These are phyloP conservation scores for Tetracentron sinense DNA, from an alignment of 164 flowering plant genomes.

Conservation along the genomic window DNA sequence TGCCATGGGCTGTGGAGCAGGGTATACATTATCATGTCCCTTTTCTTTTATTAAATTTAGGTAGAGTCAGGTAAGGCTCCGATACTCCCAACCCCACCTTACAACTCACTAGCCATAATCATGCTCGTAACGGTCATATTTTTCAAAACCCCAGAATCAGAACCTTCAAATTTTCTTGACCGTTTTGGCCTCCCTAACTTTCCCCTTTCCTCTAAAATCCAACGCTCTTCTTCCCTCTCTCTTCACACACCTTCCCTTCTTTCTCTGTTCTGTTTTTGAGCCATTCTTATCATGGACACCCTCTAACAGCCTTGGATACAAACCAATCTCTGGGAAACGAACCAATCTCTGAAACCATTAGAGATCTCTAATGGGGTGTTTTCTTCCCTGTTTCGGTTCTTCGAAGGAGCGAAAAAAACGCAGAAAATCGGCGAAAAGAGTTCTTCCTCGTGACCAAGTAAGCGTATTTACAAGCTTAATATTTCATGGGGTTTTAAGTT, in stretches of 20 bases:
- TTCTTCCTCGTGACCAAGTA: slow-evolving; percentile 32
- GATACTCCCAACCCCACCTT: too few species aligned
- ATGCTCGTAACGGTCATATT: slow-evolving; percentile 27
- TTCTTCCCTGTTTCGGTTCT: slow-evolving; percentile 64
- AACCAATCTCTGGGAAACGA: not conserved
- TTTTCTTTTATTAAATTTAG: too few species aligned
- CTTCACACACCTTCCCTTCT: slow-evolving; percentile 4
- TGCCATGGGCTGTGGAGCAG: too few species aligned
- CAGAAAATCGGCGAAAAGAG: slow-evolving; percentile 25
- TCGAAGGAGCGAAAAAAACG: slow-evolving; percentile 36
- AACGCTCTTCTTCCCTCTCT: slow-evolving; percentile 14
- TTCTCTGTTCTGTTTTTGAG: slow-evolving; percentile 3
- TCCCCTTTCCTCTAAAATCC: slow-evolving; percentile 25
- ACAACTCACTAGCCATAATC: too few species aligned
- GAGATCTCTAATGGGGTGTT: slow-evolving; percentile 57
- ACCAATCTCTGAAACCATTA: not conserved
- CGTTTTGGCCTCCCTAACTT: slow-evolving; percentile 30
- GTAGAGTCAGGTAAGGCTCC: too few species aligned
- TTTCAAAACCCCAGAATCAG: not conserved
- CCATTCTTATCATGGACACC: slow-evolving; percentile 1
- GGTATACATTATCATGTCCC: too few species aligned
- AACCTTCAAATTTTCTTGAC: slow-evolving; percentile 18
- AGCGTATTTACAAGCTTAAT: slow-evolving; percentile 12
- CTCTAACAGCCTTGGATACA: too few species aligned
- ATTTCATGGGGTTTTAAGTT: not conserved